phyloP scores from a whole-genome alignment of 2,329 filamentous ascomycete species.

The Trichothecium roseum region DNA sequence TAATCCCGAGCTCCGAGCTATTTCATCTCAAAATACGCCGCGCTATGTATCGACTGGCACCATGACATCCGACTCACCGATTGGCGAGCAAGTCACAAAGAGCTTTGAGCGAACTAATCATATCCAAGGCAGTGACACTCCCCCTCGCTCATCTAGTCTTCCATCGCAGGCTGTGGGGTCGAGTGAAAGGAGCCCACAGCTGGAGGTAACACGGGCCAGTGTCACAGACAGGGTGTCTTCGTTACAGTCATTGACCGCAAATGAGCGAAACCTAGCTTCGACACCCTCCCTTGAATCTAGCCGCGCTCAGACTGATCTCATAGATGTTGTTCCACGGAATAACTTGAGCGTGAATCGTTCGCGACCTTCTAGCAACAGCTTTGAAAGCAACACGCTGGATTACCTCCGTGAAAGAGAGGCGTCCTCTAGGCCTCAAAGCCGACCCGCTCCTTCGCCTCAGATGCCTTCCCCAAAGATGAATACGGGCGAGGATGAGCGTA shows the following conservation, averaged over 20 bases:
- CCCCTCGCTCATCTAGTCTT: constrained; percentile 16
- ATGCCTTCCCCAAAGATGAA: constrained; percentile 30
- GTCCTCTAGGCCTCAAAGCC: constrained; percentile 28
- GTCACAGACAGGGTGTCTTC: constrained; percentile 12
- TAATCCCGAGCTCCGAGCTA: constrained; percentile 50
- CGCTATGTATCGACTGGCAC: constrained; percentile 56
- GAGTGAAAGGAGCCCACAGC: constrained; percentile 7
- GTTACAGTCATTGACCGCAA: constrained; percentile 13
- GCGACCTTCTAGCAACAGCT: constrained; percentile 71
- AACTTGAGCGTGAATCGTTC: constrained; percentile 29
- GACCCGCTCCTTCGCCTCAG: constrained; percentile 13
- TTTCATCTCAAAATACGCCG: constrained; percentile 32
- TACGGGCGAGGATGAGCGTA: constrained; percentile 16
- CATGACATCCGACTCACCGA: constrained; percentile 57
- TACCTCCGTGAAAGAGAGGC: constrained; percentile 70
- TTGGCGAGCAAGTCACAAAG: constrained; percentile 25
- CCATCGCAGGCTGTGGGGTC: constrained; percentile 13
- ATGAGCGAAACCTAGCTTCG: constrained; percentile 13
- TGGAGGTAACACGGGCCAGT: constrained; percentile 11
- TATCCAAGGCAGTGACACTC: neutral
- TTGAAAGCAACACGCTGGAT: constrained; percentile 67
- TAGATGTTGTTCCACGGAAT: constrained; percentile 26
- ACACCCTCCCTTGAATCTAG: constrained; percentile 58
- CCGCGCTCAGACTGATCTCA: constrained; percentile 53
- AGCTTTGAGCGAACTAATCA: too few relatives aligned